phyloP scores from a whole-genome alignment of 768 basidiomycete species.

The Calvatia gigantea region DNA sequence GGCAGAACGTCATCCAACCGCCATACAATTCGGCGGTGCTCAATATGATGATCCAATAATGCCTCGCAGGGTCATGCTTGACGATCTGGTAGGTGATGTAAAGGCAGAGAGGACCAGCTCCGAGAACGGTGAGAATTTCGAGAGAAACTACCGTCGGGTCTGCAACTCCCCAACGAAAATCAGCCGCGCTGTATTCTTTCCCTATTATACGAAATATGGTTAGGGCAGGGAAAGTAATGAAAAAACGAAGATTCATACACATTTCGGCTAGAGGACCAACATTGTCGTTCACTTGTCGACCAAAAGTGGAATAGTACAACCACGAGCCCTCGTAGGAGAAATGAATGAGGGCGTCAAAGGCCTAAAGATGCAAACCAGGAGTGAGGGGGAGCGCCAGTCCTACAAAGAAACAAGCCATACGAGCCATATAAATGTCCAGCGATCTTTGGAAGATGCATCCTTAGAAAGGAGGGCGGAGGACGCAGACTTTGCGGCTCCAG shows the following conservation, averaged over 20 bases:
- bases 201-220: constrained; percentile 36
- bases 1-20: constrained; percentile 90
- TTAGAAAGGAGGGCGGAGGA: constrained; percentile 60
- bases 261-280: constrained; percentile 67
- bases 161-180: constrained; percentile 76
- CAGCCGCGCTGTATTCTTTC: constrained; percentile 79
- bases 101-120: constrained; percentile 70
- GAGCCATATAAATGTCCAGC: constrained; percentile 75
- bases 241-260: constrained; percentile 45
- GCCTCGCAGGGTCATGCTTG: constrained; percentile 59
- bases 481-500: constrained; percentile 46
- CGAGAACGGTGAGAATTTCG: constrained; percentile 80
- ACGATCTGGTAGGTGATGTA: constrained; percentile 67
- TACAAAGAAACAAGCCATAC: constrained; percentile 32
- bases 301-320: constrained; percentile 74
- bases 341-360: constrained; percentile 80
- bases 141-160: constrained; percentile 81
- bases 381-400: not conserved
- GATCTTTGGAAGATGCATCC: constrained; percentile 60
- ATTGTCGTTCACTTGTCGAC: constrained; percentile 67
- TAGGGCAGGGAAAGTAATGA: not conserved
- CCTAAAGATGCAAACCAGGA: constrained; percentile 37
- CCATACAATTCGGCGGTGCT: constrained; percentile 79
- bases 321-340: constrained; percentile 79
- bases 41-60: constrained; percentile 79